Evolutionary conservation across 495 filamentous ascomycete genomes (phyloP), one percentile per base, ranked within the genome.

Genomic region (Thermochaetoides thermophila): DNA sequence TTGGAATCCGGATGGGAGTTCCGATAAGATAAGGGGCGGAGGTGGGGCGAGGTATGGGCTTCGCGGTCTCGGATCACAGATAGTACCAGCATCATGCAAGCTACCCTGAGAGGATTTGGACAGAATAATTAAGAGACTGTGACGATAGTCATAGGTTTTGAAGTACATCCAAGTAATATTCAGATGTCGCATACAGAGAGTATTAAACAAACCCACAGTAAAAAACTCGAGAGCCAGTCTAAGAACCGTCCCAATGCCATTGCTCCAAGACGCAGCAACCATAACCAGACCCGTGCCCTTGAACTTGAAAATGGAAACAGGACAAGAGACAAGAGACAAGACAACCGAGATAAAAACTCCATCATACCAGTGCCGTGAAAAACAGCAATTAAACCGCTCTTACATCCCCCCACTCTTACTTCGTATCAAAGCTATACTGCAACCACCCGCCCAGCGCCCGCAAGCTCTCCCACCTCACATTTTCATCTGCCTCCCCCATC

Each of bases 391-490:
- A n/a, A n/a, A n/a, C n/a, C n/a, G n/a, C n/a, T n/a, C n/a, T n/a
- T n/a, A n/a, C 10, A 7, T 4, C 28, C 17, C 25, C 19, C 32
- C n/a, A n/a, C n/a, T n/a, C 27, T 53, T 35, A 69, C 49, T 66
- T 65, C 12, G 48, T 56, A 39, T 84, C 77, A 57, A 85, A 84
- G 58, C 76, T 84, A 57, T 93, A 95, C 53, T 84, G 76, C 49
- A 95, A 60, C 84, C 84, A 95, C 43, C 85, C 84, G 1, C 84
- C 86, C 29, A 99, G 77, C 8, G 91, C 86, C 34, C 79, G 76
- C 57, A 99, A 63, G 46, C 82, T 87, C 65, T 99, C 91, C 83
- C 85, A 96, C 46, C 91, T 68, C 10, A 96, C 83, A 37, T 75
- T 69, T 58, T 95, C 85, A 49, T 96, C 84, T 28, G 69, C 64